A percentile compares a stretch with the other conserved stretches of the same genome.
These are phyloP conservation scores for Gillenia trifoliata DNA, from an alignment of 306 rosid species.

Conservation along the genomic window DNA sequence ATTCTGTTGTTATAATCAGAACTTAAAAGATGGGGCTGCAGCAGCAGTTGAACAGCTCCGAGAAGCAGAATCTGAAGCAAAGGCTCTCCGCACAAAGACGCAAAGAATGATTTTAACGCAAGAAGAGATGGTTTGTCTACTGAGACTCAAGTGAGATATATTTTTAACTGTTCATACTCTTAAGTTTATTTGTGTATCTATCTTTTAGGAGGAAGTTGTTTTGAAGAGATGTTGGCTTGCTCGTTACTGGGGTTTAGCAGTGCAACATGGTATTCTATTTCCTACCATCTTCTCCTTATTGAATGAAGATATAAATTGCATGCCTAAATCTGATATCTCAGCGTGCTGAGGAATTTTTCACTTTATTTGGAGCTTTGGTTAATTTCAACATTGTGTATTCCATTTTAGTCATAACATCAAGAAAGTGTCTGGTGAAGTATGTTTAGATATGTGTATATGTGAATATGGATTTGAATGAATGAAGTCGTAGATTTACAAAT, in stretches of 20 bases:
- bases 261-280: conserved; percentile 68
- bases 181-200: conserved; percentile 9
- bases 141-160: conserved; percentile 11
- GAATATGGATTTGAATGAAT: conserved; percentile 4
- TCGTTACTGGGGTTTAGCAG: conserved; percentile 93
- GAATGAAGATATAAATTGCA: conserved; percentile 8
- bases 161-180: background rate
- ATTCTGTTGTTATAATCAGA: conserved; percentile 39
- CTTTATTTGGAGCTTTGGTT: background rate
- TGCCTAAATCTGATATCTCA: conserved; percentile 8
- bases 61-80: conserved; percentile 93
- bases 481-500: conserved; percentile 5
- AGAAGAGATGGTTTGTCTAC: conserved; percentile 90
- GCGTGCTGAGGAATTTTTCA: conserved; percentile 9
- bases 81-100: conserved; percentile 84
- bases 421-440: background rate
- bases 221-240: conserved; percentile 99
- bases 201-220: conserved; percentile 89
- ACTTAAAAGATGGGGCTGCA: conserved; percentile 71
- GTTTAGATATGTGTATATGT: background rate
- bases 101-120: conserved; percentile 97
- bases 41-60: conserved; percentile 66
- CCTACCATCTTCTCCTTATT: conserved; percentile 21
- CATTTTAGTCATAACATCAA: background rate
- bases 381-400: background rate